Evolutionary conservation across 306 rosid species (phyloP).

Genomic region (Begonia fuchsioides): DNA sequence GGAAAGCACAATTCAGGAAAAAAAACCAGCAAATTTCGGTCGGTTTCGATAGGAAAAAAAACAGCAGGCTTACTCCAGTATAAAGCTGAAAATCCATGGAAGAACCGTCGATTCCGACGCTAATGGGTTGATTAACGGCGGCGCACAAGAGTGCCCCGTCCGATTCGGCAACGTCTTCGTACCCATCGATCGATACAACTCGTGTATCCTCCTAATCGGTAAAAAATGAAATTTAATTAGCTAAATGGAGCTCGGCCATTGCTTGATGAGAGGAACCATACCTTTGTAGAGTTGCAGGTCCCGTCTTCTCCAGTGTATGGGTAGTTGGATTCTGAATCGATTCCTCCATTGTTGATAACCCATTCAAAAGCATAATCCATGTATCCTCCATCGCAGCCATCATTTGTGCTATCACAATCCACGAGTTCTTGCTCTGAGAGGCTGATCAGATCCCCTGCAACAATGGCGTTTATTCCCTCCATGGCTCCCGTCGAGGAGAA

Average conservation of each 20-base stretch:
- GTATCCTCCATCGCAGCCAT: slow-evolving; percentile 61
- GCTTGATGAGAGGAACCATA: not conserved
- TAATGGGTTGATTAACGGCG: slow-evolving; percentile 34
- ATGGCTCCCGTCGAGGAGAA: slow-evolving; percentile 63
- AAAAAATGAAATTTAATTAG: not conserved
- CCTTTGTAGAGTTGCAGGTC: slow-evolving; percentile 47
- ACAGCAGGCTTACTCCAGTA: slow-evolving; percentile 25
- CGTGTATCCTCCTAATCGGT: slow-evolving; percentile 29
- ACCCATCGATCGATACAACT: slow-evolving; percentile 37
- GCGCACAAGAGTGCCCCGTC: slow-evolving; percentile 39
- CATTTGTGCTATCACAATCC: slow-evolving; percentile 49
- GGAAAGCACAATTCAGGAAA: not conserved
- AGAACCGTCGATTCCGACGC: slow-evolving; percentile 37
- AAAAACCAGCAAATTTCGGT: too few relatives aligned
- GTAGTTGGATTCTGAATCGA: slow-evolving; percentile 48
- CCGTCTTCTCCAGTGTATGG: slow-evolving; percentile 41
- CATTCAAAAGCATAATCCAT: slow-evolving; percentile 85
- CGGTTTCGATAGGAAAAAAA: too few relatives aligned
- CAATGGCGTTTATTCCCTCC: slow-evolving; percentile 66
- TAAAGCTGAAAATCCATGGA: slow-evolving; percentile 40
- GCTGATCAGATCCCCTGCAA: slow-evolving; percentile 41
- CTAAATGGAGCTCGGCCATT: not conserved
- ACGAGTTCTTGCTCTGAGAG: slow-evolving; percentile 75
- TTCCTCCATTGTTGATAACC: slow-evolving; percentile 61
- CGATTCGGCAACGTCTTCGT: slow-evolving; percentile 24